These are phyloP conservation scores for Xylaria sp. DNA, from an alignment of 2,329 filamentous ascomycete genomes.

Conservation along the genomic window DNA sequence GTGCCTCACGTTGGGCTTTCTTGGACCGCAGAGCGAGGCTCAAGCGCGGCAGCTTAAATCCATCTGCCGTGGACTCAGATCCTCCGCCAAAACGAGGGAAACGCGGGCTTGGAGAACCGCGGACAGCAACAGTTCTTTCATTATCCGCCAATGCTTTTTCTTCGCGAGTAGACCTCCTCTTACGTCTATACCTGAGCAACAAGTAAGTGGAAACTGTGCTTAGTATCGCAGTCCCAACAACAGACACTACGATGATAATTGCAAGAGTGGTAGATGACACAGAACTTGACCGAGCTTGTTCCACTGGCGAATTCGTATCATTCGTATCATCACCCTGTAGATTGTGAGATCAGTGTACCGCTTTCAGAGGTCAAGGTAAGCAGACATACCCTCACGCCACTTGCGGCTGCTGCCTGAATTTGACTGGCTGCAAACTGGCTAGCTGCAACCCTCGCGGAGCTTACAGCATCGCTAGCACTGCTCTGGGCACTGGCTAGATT, in stretches of 20 bases:
- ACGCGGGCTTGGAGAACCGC: constrained; percentile 40
- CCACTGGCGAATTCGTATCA: constrained; percentile 38
- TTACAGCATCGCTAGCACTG: constrained; percentile 54
- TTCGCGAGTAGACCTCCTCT: constrained; percentile 37
- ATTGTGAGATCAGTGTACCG: constrained; percentile 5
- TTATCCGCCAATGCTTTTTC: constrained; percentile 29
- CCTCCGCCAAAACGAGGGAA: constrained; percentile 42
- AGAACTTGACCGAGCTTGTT: constrained; percentile 43
- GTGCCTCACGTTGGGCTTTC: constrained; percentile 35
- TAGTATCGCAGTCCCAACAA: constrained; percentile 46
- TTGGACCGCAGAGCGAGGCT: constrained; percentile 42
- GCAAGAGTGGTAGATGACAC: constrained; percentile 46
- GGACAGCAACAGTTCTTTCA: constrained; percentile 41
- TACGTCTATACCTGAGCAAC: constrained; percentile 45
- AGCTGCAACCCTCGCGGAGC: constrained; percentile 62
- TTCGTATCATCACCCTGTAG: constrained; percentile 33
- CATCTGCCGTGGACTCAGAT: constrained; percentile 42
- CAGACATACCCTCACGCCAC: constrained; percentile 38
- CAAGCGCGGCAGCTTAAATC: constrained; percentile 46
- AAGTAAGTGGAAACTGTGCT: constrained; percentile 40
- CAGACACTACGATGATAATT: constrained; percentile 45
- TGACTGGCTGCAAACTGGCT: constrained; percentile 54
- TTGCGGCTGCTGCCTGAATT: constrained; percentile 43
- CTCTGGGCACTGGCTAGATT: constrained; percentile 44
- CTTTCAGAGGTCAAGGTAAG: neutral